Evolutionary conservation across 345 rosid genomes (phyloP), one percentile per base, ranked within the genome.

Genomic region (Erucastrum elatum): DNA sequence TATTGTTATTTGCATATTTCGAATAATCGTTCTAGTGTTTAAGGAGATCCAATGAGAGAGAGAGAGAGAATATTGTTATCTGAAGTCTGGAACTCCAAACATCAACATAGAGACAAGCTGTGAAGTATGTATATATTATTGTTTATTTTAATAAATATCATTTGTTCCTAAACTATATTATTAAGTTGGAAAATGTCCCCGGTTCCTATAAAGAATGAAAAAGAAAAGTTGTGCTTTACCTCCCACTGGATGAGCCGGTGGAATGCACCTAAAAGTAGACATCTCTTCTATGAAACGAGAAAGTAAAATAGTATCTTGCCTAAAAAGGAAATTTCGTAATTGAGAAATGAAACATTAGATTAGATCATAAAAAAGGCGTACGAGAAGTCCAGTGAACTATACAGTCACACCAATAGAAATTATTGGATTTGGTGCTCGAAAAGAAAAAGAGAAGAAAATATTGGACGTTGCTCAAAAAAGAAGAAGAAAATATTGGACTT

Each of bases 41-140:
- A 66, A 21, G 51, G 62, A 66, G 72, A 77, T 31, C 12, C 1
- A 46, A 15, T 1, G 64, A 2, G 31, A 2, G 3, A 49, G 27
- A 3, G 60, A 1, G 39, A 66, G 17, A 30, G 12, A 71, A 1
- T 79, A 4, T 44, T 46, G 10, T 72, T 44, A 10, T 60, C 60
- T 9, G 9, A 55, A 55, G 70, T 39, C n/a, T 53, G 4, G 25
- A 68, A 69, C 64, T 69, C 31, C 2, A 16, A 39, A 29, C 76
- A 71, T 39, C 21, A 6, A 56, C 35, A 41, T 59, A 15, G 34
- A 33, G 46, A 56, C 16, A 55, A 39, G 10, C 72, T 59, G 64
- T 78, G 56, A 58, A 72, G 17, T 13, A 72, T 72, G 39, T 27
- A 8, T 39, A 26, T 53, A 11, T 39, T 15, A n/a, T 67, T 53